phyloP scores from a whole-genome alignment of 129 eudicot species.

The Heracleum sosnowskyi region DNA sequence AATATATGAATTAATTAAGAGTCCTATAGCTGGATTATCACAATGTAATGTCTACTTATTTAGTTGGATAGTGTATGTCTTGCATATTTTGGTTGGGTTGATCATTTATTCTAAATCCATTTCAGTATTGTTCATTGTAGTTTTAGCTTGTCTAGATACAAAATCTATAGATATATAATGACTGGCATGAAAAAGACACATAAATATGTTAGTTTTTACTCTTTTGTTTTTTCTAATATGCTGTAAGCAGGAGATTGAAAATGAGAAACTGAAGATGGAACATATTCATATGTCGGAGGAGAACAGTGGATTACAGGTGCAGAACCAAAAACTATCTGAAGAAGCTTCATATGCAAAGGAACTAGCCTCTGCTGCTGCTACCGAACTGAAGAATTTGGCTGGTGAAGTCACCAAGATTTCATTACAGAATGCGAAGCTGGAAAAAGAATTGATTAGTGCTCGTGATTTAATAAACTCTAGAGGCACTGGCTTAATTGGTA shows the following conservation, averaged over 20 bases:
- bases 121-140: neutral
- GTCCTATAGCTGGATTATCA: neutral
- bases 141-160: neutral
- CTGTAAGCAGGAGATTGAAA: conserved; percentile 65
- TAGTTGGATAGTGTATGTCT: neutral
- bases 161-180: neutral
- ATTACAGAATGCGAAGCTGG: conserved; percentile 67
- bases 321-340: conserved; percentile 83
- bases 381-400: conserved; percentile 80
- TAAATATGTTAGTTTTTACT: neutral
- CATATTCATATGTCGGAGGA: conserved; percentile 71
- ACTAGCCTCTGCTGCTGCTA: conserved; percentile 94
- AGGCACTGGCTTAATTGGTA: conserved; percentile 22
- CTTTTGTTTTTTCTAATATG: neutral
- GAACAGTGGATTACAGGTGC: conserved; percentile 79
- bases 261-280: conserved; percentile 66
- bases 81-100: neutral
- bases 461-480: conserved; percentile 49
- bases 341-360: conserved; percentile 98
- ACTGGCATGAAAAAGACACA: neutral
- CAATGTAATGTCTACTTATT: neutral
- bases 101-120: neutral
- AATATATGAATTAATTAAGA: neutral
- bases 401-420: conserved; percentile 88
- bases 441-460: conserved; percentile 65